These are phyloP conservation scores for Sporothrix humicola DNA, from an alignment of 2,329 filamentous ascomycete species.

Conservation along the genomic window DNA sequence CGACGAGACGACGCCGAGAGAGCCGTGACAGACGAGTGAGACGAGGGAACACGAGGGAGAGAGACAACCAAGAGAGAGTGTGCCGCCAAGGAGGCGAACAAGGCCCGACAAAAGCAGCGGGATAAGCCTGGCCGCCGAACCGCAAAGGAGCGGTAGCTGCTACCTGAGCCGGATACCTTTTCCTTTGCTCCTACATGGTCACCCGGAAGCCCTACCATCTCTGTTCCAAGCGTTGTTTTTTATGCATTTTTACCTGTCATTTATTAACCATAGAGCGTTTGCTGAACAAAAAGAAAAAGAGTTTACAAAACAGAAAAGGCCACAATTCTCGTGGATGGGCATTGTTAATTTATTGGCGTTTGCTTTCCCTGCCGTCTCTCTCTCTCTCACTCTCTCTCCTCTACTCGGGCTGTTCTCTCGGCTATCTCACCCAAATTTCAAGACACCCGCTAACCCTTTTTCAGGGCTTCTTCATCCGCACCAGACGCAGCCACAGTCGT, in stretches of 20 bases:
- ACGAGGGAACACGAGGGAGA: background rate
- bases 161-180: background rate
- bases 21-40: background rate
- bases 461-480: slow-evolving; percentile 64
- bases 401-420: background rate
- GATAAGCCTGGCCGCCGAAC: background rate
- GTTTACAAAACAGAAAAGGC: background rate
- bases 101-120: background rate
- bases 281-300: slow-evolving; percentile 16
- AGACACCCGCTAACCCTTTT: background rate
- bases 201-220: background rate
- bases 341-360: slow-evolving; percentile 8
- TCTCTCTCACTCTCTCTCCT: background rate
- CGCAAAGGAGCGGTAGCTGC: background rate
- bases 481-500: slow-evolving; percentile 78
- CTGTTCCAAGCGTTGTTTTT: slow-evolving; percentile 8
- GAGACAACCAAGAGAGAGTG: background rate
- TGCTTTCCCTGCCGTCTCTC: background rate
- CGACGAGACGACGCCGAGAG: background rate
- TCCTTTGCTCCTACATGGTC: background rate
- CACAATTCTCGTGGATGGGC: background rate
- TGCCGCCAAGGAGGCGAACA: background rate
- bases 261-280: slow-evolving; percentile 27
- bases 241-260: slow-evolving; percentile 9
- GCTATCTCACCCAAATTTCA: background rate